Evolutionary conservation across 306 rosid species (phyloP).

Genomic region (Inga oerstediana): DNA sequence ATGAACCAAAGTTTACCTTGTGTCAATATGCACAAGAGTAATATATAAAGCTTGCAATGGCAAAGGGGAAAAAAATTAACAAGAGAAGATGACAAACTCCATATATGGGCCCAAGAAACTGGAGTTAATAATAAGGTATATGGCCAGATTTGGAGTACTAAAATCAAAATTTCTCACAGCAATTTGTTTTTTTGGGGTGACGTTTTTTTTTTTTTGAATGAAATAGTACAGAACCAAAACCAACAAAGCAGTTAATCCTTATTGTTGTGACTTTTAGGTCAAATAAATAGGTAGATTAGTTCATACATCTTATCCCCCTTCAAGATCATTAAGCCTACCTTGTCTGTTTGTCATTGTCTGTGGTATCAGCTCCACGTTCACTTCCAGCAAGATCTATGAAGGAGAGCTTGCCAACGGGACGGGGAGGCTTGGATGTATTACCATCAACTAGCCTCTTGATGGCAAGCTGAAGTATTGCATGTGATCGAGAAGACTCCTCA

Average conservation of each 20-base stretch:
- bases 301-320: background rate
- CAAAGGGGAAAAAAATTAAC: no score
- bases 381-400: slow-evolving; percentile 98
- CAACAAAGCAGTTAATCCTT: background rate
- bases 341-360: slow-evolving; percentile 92
- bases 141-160: background rate
- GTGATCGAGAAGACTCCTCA: slow-evolving; percentile 95
- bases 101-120: background rate
- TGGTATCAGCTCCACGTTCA: slow-evolving; percentile 97
- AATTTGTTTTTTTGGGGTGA: background rate
- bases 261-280: background rate
- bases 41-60: background rate
- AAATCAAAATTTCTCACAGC: background rate
- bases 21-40: background rate
- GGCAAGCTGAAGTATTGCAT: slow-evolving; percentile 96
- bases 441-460: slow-evolving; percentile 75
- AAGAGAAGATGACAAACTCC: background rate
- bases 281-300: background rate
- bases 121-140: background rate
- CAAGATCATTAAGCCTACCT: slow-evolving; percentile 49
- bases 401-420: slow-evolving; percentile 84
- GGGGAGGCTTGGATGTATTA: slow-evolving; percentile 81
- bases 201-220: background rate
- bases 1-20: background rate
- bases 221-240: background rate